Evolutionary conservation across 768 basidiomycete genomes (phyloP).

Genomic region (Russula brevipes): DNA sequence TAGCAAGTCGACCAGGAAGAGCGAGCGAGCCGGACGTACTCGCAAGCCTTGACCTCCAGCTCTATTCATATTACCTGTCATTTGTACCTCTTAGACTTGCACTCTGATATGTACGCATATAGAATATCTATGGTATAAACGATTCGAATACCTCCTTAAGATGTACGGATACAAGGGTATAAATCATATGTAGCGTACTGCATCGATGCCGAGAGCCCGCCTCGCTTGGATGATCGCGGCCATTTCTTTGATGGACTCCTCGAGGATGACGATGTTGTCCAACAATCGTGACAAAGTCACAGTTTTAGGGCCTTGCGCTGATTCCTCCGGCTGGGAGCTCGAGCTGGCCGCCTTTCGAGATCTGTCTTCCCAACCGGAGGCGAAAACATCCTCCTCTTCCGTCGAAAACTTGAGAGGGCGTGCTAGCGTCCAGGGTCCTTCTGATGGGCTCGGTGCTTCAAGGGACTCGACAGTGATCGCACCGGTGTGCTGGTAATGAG

Average conservation of each 20-base stretch:
- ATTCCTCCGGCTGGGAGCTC: conserved; percentile 30
- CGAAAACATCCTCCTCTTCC: conserved; percentile 71
- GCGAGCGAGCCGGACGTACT: conserved; percentile 13
- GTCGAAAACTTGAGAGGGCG: conserved; percentile 47
- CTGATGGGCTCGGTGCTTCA: conserved; percentile 51
- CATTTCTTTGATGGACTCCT: conserved; percentile 93
- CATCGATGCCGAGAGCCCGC: conserved; percentile 78
- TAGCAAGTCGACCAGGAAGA: conserved; percentile 16
- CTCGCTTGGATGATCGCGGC: conserved; percentile 81
- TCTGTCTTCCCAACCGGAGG: conserved; percentile 44
- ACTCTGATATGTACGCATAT: conserved; percentile 10
- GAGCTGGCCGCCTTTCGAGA: conserved; percentile 15
- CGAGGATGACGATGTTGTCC: conserved; percentile 92
- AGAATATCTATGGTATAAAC: conserved; percentile 5
- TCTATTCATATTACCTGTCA: background rate
- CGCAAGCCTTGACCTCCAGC: conserved; percentile 6
- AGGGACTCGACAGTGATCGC: conserved; percentile 69
- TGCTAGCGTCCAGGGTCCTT: conserved; percentile 60
- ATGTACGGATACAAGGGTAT: background rate
- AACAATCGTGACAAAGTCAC: conserved; percentile 79
- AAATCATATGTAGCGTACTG: conserved; percentile 60
- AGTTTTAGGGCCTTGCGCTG: conserved; percentile 33
- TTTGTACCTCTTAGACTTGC: background rate
- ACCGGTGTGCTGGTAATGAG: conserved; percentile 77
- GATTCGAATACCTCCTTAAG: background rate